Conservation (phyloP, 2,329 filamentous ascomycete species). For the Sporothrix dimorphospora region DNA sequence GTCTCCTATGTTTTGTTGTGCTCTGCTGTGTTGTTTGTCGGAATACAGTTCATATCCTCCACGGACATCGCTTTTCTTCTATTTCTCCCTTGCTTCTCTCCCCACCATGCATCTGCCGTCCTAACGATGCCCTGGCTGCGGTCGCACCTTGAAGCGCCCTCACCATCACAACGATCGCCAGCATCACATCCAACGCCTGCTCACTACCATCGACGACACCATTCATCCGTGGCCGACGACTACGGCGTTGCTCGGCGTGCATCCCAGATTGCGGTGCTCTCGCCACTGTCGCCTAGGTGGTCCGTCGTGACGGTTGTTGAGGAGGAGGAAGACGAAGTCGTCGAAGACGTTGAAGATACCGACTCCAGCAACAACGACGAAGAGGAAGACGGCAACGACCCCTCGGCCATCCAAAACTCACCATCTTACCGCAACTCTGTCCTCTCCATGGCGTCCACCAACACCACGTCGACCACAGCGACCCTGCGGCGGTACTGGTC, state of each 20-base stretch:
- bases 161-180: background rate
- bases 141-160: slow-evolving; percentile 21
- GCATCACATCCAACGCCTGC: background rate
- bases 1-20: too few relatives aligned
- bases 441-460: slow-evolving; percentile 21
- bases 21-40: background rate
- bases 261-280: background rate
- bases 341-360: background rate
- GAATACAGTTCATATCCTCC: background rate
- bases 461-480: slow-evolving; percentile 21
- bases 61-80: background rate
- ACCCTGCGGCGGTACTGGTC: slow-evolving; percentile 32
- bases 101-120: slow-evolving; percentile 19
- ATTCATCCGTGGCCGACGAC: slow-evolving; percentile 23
- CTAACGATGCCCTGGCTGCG: slow-evolving; percentile 25
- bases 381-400: background rate
- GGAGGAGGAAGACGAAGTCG: background rate
- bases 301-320: background rate
- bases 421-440: slow-evolving; percentile 16
- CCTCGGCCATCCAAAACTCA: background rate
- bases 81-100: background rate
- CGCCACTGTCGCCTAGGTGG: slow-evolving; percentile 14
- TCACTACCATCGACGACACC: slow-evolving; percentile 26
- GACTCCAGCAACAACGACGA: background rate
- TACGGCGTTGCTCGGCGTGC: background rate